Conservation (phyloP, 2,329 filamentous ascomycete species). For the Penicillium janthinellum region DNA sequence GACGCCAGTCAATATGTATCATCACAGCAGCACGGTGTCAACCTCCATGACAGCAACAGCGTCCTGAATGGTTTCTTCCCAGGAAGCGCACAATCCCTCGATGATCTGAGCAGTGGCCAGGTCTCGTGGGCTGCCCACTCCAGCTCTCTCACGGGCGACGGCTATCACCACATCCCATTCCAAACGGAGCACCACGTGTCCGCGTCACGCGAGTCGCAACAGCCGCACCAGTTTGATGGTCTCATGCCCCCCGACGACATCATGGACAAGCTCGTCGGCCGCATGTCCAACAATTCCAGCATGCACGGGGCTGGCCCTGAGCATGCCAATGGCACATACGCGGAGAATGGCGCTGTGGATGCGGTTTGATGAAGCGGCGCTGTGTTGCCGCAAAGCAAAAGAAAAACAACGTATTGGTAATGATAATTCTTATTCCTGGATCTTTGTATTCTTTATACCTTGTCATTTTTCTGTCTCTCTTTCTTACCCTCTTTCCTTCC, state of each 20-base stretch:
- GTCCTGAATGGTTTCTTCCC: constrained; percentile 38
- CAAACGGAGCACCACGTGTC: constrained; percentile 34
- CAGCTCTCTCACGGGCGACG: constrained; percentile 35
- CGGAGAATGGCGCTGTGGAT: constrained; percentile 36
- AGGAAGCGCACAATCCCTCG: constrained; percentile 33
- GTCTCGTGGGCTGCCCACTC: constrained; percentile 35
- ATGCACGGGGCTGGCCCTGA: constrained; percentile 40
- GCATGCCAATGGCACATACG: constrained; percentile 34
- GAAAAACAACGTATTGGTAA: constrained; percentile 28
- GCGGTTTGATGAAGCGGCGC: constrained; percentile 27
- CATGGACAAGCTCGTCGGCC: constrained; percentile 42
- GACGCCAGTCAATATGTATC: constrained; percentile 38
- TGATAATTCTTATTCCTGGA: constrained; percentile 32
- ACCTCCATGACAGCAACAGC: constrained; percentile 36
- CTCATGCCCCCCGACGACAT: constrained; percentile 39
- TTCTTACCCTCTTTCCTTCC: neutral
- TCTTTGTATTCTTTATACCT: constrained; percentile 20
- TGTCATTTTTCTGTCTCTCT: constrained; percentile 7
- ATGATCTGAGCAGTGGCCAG: constrained; percentile 37
- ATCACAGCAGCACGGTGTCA: constrained; percentile 32
- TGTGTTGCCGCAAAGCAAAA: neutral
- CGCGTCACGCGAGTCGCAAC: constrained; percentile 38
- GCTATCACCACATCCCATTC: constrained; percentile 39
- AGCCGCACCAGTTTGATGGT: constrained; percentile 35
- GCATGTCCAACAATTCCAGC: constrained; percentile 34